Evolutionary conservation across 2,329 filamentous ascomycete genomes (phyloP).

Genomic region (Purpureocillium lavendulum): DNA sequence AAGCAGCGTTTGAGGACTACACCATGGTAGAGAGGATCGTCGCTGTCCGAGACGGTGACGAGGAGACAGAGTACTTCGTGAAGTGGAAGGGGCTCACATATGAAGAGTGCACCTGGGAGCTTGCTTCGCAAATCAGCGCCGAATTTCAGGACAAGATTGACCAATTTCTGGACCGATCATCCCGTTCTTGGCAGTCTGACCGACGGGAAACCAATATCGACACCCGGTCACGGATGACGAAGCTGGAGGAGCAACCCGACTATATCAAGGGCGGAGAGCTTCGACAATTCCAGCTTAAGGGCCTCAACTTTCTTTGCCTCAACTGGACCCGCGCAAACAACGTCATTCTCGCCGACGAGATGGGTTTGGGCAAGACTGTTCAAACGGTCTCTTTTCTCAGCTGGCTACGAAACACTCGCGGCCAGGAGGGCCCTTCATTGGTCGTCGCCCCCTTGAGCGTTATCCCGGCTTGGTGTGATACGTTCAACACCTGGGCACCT

Average conservation of each 20-base stretch:
- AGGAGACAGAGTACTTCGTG: slow-evolving; percentile 80
- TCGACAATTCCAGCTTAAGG: slow-evolving; percentile 86
- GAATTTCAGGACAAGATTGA: slow-evolving; percentile 87
- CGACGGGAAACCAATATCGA: slow-evolving; percentile 65
- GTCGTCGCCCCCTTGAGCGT: slow-evolving; percentile 97
- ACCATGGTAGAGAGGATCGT: slow-evolving; percentile 92
- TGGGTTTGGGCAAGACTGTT: slow-evolving; percentile 97
- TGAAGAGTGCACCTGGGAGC: slow-evolving; percentile 92
- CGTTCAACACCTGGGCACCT: slow-evolving; percentile 92
- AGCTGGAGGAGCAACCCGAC: slow-evolving; percentile 69
- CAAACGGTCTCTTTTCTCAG: slow-evolving; percentile 96
- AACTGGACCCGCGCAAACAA: slow-evolving; percentile 95
- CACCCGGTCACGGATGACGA: slow-evolving; percentile 66
- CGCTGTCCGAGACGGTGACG: slow-evolving; percentile 69
- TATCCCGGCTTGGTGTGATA: slow-evolving; percentile 97
- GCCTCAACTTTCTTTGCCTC: slow-evolving; percentile 89
- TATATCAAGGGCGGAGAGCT: slow-evolving; percentile 82
- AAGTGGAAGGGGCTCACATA: slow-evolving; percentile 97
- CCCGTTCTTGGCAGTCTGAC: slow-evolving; percentile 74
- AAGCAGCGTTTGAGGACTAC: slow-evolving; percentile 82
- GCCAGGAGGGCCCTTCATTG: slow-evolving; percentile 88
- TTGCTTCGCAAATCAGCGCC: slow-evolving; percentile 62
- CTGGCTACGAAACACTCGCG: slow-evolving; percentile 85
- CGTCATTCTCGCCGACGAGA: slow-evolving; percentile 95
- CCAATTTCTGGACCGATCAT: slow-evolving; percentile 76